phyloP scores from a whole-genome alignment of 768 basidiomycete species.

The Austroboletus eburneus region DNA sequence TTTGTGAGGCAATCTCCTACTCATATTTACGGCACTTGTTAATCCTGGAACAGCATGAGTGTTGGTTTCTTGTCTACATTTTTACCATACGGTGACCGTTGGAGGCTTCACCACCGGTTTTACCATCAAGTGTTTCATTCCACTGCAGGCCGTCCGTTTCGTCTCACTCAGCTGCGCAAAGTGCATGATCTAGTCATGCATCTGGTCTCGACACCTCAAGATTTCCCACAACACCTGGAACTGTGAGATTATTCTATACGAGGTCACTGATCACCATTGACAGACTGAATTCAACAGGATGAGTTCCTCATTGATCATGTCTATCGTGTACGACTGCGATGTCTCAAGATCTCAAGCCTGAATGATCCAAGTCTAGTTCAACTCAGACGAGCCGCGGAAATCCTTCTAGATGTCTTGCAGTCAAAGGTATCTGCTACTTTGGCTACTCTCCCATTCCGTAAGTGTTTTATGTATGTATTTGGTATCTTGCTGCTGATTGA shows the following conservation, averaged over 20 bases:
- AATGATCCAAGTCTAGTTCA: constrained; percentile 20
- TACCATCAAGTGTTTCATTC: too few species aligned
- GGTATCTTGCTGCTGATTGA: too few species aligned
- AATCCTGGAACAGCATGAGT: constrained; percentile 15
- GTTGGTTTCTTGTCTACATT: constrained; percentile 21
- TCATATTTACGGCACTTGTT: not conserved
- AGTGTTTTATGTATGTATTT: too few species aligned
- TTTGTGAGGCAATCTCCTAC: not conserved
- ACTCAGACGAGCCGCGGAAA: constrained; percentile 10
- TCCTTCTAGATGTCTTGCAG: constrained; percentile 9
- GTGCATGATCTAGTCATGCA: constrained; percentile 27
- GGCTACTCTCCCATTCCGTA: too few species aligned
- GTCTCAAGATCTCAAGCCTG: not conserved
- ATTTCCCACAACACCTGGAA: constrained; percentile 21
- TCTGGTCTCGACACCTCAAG: constrained; percentile 20
- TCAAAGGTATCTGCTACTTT: too few species aligned
- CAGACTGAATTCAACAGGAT: too few species aligned
- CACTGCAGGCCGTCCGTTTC: too few species aligned
- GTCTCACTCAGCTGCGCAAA: constrained; percentile 32
- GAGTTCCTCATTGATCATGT: too few species aligned
- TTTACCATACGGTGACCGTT: too few species aligned
- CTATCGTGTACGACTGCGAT: constrained; percentile 23
- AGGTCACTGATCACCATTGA: too few species aligned
- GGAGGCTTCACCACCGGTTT: too few species aligned
- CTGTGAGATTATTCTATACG: too few species aligned